Conservation (phyloP, 148 eudicot genomes). For the Polygonum maritimum region DNA sequence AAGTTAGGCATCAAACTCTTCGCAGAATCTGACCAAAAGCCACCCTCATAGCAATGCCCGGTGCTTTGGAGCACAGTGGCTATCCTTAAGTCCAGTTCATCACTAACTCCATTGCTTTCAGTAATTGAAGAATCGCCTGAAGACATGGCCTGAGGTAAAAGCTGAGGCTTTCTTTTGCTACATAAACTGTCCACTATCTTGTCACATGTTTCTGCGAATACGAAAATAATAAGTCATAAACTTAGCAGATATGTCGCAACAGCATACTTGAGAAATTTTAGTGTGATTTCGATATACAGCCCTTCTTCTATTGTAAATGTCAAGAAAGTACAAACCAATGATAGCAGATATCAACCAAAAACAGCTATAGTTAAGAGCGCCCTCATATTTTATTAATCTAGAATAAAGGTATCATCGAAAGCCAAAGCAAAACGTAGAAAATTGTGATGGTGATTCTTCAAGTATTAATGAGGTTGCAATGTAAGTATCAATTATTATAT, state of each 20-base stretch:
- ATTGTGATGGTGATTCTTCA: not conserved
- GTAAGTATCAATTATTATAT: not conserved
- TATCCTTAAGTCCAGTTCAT: conserved; percentile 83
- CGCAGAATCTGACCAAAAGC: conserved; percentile 57
- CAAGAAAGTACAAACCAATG: not conserved
- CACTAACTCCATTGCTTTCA: conserved; percentile 51
- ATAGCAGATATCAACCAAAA: not conserved
- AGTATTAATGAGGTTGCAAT: not conserved
- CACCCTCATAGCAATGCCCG: conserved; percentile 90
- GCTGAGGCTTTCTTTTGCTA: conserved; percentile 64
- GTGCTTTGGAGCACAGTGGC: conserved; percentile 96
- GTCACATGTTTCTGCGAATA: conserved; percentile 63
- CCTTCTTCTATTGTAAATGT: not conserved
- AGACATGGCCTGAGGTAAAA: conserved; percentile 50
- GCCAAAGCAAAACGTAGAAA: not conserved
- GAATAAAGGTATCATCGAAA: not conserved
- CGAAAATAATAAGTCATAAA: not conserved
- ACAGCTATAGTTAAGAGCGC: not conserved
- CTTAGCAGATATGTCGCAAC: not conserved
- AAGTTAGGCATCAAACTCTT: conserved; percentile 37
- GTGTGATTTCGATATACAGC: too few species aligned
- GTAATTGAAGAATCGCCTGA: conserved; percentile 52
- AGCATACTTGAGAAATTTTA: not conserved
- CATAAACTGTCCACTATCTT: conserved; percentile 88
- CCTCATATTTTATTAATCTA: not conserved